Percentiles rank a stretch among this genome's conserved stretches.
phyloP scores from a whole-genome alignment of 2,329 filamentous ascomycete species.

The Blastomyces silverae region DNA sequence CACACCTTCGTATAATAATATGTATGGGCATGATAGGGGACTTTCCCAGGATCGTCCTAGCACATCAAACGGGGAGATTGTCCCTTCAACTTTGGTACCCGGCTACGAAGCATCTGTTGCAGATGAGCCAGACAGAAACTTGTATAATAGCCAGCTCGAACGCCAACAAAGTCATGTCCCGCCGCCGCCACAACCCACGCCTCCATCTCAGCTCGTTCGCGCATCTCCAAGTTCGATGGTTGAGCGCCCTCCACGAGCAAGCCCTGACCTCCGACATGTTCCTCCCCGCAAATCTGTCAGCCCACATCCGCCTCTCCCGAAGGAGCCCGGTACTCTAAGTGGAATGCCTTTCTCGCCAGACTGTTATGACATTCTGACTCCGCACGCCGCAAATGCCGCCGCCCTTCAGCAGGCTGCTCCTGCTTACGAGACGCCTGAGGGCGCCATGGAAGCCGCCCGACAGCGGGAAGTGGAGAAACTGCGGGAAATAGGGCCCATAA shows the following conservation, averaged over 20 bases:
- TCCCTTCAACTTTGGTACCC: slow-evolving; percentile 40
- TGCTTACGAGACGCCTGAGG: slow-evolving; percentile 35
- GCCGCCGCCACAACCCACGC: background rate
- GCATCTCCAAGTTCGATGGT: slow-evolving; percentile 28
- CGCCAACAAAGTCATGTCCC: slow-evolving; percentile 25
- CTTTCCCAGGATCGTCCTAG: slow-evolving; percentile 26
- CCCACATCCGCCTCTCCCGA: slow-evolving; percentile 42
- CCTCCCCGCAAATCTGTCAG: slow-evolving; percentile 55
- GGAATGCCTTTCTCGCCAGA: slow-evolving; percentile 55
- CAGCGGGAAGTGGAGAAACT: slow-evolving; percentile 34
- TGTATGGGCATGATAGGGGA: slow-evolving; percentile 21
- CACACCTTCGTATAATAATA: slow-evolving; percentile 27
- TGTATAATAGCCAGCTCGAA: slow-evolving; percentile 27
- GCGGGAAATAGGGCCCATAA: slow-evolving; percentile 51
- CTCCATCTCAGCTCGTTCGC: slow-evolving; percentile 23
- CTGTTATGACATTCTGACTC: slow-evolving; percentile 55
- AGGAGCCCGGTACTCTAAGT: slow-evolving; percentile 37
- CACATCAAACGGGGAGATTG: slow-evolving; percentile 26
- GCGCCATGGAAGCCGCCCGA: slow-evolving; percentile 36
- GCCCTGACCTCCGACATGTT: slow-evolving; percentile 36
- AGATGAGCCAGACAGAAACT: slow-evolving; percentile 28
- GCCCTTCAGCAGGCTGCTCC: slow-evolving; percentile 31
- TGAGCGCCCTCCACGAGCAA: slow-evolving; percentile 27
- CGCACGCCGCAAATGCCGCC: slow-evolving; percentile 34
- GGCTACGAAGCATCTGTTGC: slow-evolving; percentile 35